Base-by-base conservation (phyloP, 75 land plant species). In the Cryptomeria japonica region DNA sequence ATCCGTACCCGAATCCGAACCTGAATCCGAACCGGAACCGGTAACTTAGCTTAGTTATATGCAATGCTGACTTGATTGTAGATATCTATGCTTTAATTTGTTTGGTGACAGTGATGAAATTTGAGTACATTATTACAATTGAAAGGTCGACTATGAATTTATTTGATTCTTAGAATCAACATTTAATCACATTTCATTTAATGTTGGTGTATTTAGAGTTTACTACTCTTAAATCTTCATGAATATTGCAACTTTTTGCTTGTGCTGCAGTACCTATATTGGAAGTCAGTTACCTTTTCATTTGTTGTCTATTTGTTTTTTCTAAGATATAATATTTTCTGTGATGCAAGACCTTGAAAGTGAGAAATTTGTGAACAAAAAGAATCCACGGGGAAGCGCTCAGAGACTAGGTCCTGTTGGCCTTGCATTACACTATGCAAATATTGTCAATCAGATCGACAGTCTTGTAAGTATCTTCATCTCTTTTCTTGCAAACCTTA, bases 341-440 rank as follows among this genome's bases (percentile, higher is more conserved):
- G 86, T 85, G 55, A 37, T 85, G 64, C 68, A 85, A 85, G 86
- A 85, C n/a, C 56, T 55, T 51, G 86, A 85, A 85, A 55, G 41
- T 22, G 86, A 85, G 51, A 82, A 82, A n/a, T 25, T n/a, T 46
- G 5, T 82, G 31, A 78, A 9, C 37, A 25, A 90, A 39, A 87
- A 84, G 25, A 58, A 85, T 18, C 49, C 49, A 76, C 86, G 44
- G 44, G 53, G 56, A 18, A 85, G 70, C 78, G 85, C 84, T 44
- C 68, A 91, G 76, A 89, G 89, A 83, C 91, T 97, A 51, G 98
- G 99, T 64, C 83, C 86, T 64, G 91, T 94, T 86, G 99, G 99
- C 79, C 96, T 97, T 87, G 94, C 99, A 58, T 88, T 97, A 49
- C 99, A 97, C 88, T 97, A 96, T 94, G 99, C 99, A 46, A 97